Conservation (phyloP, 2,329 filamentous ascomycete genomes). For the Tolypocladium paradoxum region DNA sequence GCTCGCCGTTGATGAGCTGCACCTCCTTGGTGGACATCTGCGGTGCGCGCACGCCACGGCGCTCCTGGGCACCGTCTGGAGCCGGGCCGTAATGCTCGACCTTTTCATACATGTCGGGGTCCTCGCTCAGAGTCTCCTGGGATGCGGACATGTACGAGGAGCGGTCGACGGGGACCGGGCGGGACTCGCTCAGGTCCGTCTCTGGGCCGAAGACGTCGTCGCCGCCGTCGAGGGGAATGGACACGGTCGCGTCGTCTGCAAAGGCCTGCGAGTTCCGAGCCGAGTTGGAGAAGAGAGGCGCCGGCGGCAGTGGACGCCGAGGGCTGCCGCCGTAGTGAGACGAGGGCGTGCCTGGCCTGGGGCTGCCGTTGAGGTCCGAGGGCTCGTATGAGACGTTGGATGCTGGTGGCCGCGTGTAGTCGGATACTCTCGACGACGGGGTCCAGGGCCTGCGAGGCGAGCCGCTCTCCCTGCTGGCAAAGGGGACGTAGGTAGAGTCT, state of each 20-base stretch:
- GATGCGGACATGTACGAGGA: constrained; percentile 47
- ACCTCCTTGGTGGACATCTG: constrained; percentile 93
- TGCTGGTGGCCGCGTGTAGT: constrained; percentile 62
- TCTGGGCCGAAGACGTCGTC: constrained; percentile 67
- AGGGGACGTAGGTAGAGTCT: constrained; percentile 53
- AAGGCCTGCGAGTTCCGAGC: constrained; percentile 40
- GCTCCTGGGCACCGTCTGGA: constrained; percentile 74
- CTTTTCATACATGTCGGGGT: constrained; percentile 36
- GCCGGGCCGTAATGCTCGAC: constrained; percentile 79
- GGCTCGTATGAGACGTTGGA: constrained; percentile 71
- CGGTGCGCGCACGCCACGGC: constrained; percentile 74
- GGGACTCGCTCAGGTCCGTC: constrained; percentile 41
- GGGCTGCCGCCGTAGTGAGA: constrained; percentile 83
- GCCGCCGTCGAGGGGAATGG: constrained; percentile 55
- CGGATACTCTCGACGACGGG: constrained; percentile 38
- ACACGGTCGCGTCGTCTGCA: constrained; percentile 58
- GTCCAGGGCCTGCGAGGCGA: constrained; percentile 50
- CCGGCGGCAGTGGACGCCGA: constrained; percentile 74
- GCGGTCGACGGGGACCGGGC: constrained; percentile 36
- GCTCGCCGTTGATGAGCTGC: constrained; percentile 90
- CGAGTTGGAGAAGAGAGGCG: constrained; percentile 65
- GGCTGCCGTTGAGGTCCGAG: constrained; percentile 77
- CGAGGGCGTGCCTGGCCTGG: constrained; percentile 81
- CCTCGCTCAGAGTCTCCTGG: constrained; percentile 44
- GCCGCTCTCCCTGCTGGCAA: constrained; percentile 31